Base-by-base conservation (phyloP, 2,329 filamentous ascomycete species). In the Tolypocladium tundrense region DNA sequence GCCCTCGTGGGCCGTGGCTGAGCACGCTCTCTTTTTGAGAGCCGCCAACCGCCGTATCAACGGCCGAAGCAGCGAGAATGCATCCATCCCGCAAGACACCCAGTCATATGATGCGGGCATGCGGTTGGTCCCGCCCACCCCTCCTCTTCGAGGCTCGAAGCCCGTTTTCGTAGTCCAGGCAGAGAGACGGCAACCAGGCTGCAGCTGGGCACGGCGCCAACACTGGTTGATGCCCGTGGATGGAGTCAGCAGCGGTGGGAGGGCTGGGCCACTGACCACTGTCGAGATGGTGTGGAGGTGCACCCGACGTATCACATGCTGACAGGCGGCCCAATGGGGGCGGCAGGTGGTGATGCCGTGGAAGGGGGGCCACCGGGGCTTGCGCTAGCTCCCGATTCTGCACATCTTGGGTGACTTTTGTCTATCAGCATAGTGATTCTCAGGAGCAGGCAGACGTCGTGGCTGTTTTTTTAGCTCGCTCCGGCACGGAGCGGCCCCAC, bases 31-130 rank as follows among this genome's bases (percentile, higher is more conserved):
- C 14, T 9, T 54, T 54, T 54, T 42, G 37, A 54, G 27, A 14
- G n/a, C 39, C 3, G 13, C 52, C 27, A 33, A 33, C 48, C 31
- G 48, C 48, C 48, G 48, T 31, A 35, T 35, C 48, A 21, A 52
- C 9, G 5, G 10, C 48, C 9, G 6, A 42, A 24, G 39, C 24
- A n/a, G 33, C 39, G 8, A 21, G 39, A 39, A 41, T 21, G 27
- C 55, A 58, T 53, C 43, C 56, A 60, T 24, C 54, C 54, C 40
- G 16, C 50, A 45, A 60, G 55, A 60, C 57, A 57, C n/a, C 54
- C 43, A 56, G 61, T 62, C 61, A 62, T 51, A 60, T 62, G 61
- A 62, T 52, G 54, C 24, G 61, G 39, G 55, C 61, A 62, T 62
- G 61, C 57, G 60, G 56, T 33, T 58, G 8, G 24, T 43, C n/a